Percentiles rank a stretch among this genome's conserved stretches.
These are phyloP conservation scores for Myotisia sp. DNA, from an alignment of 2,329 filamentous ascomycete species.

Conservation along the genomic window DNA sequence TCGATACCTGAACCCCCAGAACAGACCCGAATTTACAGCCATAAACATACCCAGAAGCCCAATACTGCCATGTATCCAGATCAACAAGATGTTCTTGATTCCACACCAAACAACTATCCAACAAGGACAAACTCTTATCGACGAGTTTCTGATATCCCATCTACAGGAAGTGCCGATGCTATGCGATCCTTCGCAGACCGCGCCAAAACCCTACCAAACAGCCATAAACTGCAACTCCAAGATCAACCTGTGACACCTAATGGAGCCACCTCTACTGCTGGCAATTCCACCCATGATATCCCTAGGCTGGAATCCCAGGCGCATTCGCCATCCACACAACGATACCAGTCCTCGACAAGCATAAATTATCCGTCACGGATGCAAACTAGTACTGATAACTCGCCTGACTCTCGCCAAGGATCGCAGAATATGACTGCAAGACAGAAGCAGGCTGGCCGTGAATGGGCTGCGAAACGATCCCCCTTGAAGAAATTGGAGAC, in stretches of 20 bases:
- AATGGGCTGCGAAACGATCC: slow-evolving; percentile 66
- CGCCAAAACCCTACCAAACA: slow-evolving; percentile 6
- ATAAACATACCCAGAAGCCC: too few relatives aligned
- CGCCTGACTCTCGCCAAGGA: slow-evolving; percentile 4
- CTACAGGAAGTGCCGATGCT: too few relatives aligned
- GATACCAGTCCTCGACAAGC: slow-evolving; percentile 3
- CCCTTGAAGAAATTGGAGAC: slow-evolving; percentile 87
- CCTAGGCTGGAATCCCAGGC: slow-evolving; percentile 1
- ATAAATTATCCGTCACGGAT: slow-evolving; percentile 4
- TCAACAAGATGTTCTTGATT: too few relatives aligned
- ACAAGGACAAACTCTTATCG: too few relatives aligned
- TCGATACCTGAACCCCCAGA: too few relatives aligned
- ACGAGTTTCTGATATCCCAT: too few relatives aligned
- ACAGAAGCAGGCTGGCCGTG: slow-evolving; percentile 15
- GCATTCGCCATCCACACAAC: slow-evolving; percentile 3
- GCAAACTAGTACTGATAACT: slow-evolving; percentile 3
- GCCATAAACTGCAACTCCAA: slow-evolving; percentile 2
- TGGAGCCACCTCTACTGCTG: background rate
- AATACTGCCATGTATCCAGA: too few relatives aligned
- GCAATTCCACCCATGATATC: background rate
- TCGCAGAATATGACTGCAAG: slow-evolving; percentile 13
- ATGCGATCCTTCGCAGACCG: slow-evolving; percentile 18
- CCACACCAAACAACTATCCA: too few relatives aligned
- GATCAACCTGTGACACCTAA: slow-evolving; percentile 1
- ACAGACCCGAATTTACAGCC: too few relatives aligned